A percentile compares a stretch with the other conserved stretches of the same genome.
phyloP scores from a whole-genome alignment of 257 asterid genomes.

The Plantago ovata region DNA sequence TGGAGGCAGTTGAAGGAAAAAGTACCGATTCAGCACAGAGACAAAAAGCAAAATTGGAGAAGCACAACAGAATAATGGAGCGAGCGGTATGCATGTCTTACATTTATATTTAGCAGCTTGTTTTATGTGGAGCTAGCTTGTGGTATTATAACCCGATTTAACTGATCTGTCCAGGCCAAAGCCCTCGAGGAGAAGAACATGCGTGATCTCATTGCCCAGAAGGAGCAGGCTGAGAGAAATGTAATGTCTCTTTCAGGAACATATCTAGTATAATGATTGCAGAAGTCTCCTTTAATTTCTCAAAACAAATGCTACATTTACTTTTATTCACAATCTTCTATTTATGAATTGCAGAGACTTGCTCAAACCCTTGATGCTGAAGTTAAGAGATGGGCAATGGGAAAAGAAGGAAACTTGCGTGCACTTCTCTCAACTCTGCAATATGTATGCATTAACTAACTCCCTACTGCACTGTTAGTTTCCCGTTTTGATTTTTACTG shows the following conservation, averaged over 20 bases:
- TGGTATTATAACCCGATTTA: constrained; percentile 9
- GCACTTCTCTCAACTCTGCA: constrained; percentile 98
- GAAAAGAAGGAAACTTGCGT: constrained; percentile 92
- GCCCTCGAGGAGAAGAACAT: constrained; percentile 96
- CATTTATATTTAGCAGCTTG: constrained; percentile 18
- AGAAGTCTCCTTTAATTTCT: neutral
- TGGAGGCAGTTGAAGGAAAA: constrained; percentile 49
- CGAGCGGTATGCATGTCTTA: constrained; percentile 64
- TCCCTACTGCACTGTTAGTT: neutral
- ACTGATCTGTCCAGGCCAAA: constrained; percentile 63
- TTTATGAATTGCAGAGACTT: constrained; percentile 66
- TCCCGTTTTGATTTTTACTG: neutral
- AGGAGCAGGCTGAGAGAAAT: constrained; percentile 96
- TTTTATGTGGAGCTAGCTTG: constrained; percentile 15
- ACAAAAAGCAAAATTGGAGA: constrained; percentile 86
- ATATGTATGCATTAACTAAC: constrained; percentile 51
- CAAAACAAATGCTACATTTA: constrained; percentile 3
- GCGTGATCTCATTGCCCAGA: constrained; percentile 88
- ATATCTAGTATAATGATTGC: constrained; percentile 15
- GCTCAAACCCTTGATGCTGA: constrained; percentile 92
- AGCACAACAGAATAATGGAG: constrained; percentile 96
- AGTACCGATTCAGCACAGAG: constrained; percentile 80
- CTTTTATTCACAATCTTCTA: constrained; percentile 14
- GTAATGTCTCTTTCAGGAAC: constrained; percentile 35
- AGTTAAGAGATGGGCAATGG: constrained; percentile 90